Base-by-base conservation (phyloP, 208 protist species). In the Entamoeba invadens region DNA sequence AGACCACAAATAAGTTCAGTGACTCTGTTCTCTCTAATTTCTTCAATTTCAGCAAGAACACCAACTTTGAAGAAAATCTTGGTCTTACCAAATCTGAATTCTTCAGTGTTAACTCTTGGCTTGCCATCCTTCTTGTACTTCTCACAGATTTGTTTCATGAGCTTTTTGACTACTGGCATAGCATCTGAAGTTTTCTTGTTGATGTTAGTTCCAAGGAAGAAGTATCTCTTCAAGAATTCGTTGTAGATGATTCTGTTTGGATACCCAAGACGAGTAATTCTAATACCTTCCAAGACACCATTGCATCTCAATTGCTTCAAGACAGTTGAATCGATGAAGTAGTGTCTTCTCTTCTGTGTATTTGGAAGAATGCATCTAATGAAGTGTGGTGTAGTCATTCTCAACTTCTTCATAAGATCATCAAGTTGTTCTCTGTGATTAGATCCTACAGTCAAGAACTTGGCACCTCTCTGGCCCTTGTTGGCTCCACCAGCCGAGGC, bases 341-440 rank as follows among this genome's bases (percentile, higher is more conserved):
- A 96, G 93, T 97, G 94, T 5, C 95, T 94, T 57, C 95, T 95
- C 94, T 98, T 98, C 77, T 97, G 96, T 45, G 97, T 97, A 94
- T 99, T 98, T 2, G 98, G 97, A 93, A 98, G 98, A 94, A 98
- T 98, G 46, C 98, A 98, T 93, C 98, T 96, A 93, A 98, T 97
- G 95, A 98, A 98, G 95, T 98, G 97, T 18, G 97, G 98, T 25
- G 96, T 96, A 95, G 97, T 98, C 77, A 95, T 95, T 95, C 97
- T 97, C 4, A 99, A 95, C 35, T 97, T 97, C 44, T 94, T 95
- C 92, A 99, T 97, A 0, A 99, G 96, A 38, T 97, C 96, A 45
- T 94, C 93, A 1, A 96, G 96, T 94, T 97, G 96, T 51, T 96
- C 95, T 31, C 97, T 98, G 92, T 98, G 98, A 94, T 98, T 98